Percentiles rank a stretch among this genome's conserved stretches.
phyloP scores from a whole-genome alignment of 305 asterid genomes.

The Fraxinus platypoda region DNA sequence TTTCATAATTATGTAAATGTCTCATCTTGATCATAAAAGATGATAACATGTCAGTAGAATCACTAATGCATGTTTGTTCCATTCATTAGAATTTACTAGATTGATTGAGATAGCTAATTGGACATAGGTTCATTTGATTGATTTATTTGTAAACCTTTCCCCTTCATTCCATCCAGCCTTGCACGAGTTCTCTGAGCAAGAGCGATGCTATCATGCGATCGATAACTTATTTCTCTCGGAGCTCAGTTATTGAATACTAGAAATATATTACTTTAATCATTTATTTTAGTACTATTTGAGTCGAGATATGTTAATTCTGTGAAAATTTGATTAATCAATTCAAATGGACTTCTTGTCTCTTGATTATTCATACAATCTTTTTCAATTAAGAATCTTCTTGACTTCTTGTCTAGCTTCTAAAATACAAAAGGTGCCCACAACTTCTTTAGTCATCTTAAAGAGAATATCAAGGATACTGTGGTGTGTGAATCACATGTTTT shows the following conservation, averaged over 20 bases:
- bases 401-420: neutral
- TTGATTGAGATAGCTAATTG: no score
- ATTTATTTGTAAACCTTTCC: no score
- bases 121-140: neutral
- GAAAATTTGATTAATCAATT: neutral
- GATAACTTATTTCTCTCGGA: neutral
- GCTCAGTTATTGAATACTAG: neutral
- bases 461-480: neutral
- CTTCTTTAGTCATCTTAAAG: neutral
- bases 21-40: neutral
- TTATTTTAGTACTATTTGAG: neutral
- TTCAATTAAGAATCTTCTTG: neutral
- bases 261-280: no score
- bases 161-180: no score
- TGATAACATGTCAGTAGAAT: neutral
- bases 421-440: neutral
- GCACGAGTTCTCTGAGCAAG: neutral
- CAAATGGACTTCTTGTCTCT: neutral
- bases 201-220: neutral
- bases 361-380: neutral
- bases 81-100: neutral
- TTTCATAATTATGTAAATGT: neutral
- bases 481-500: neutral
- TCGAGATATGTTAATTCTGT: neutral
- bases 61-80: neutral